Conservation (phyloP, 1,284 basidiomycete genomes). For the Microbotryum violaceum region DNA sequence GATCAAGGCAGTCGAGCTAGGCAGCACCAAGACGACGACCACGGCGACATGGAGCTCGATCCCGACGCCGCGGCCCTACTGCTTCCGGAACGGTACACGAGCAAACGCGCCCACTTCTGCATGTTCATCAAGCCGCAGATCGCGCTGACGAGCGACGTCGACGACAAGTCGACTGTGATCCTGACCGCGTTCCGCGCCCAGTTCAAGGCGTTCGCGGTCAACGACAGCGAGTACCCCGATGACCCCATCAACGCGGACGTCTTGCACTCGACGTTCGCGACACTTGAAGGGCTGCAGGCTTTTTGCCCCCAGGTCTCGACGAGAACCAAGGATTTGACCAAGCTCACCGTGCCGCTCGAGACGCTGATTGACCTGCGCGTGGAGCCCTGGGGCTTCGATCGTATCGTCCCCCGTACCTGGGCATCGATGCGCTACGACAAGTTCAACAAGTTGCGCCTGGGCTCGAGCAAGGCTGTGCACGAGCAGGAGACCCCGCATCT, state of each 20-base stretch:
- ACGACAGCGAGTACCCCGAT: constrained; percentile 68
- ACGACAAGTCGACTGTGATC: constrained; percentile 60
- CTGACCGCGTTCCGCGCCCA: constrained; percentile 76
- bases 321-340: constrained; percentile 37
- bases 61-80: constrained; percentile 33
- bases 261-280: constrained; percentile 71
- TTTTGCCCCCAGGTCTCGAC: constrained; percentile 60
- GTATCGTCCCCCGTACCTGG: constrained; percentile 81
- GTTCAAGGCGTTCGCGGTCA: constrained; percentile 69
- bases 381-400: constrained; percentile 74
- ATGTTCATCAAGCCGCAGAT: constrained; percentile 87
- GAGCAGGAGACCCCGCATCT: neutral
- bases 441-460: constrained; percentile 82
- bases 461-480: constrained; percentile 41
- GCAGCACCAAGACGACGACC: constrained; percentile 9
- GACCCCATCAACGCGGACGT: constrained; percentile 80
- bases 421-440: constrained; percentile 84
- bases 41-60: constrained; percentile 27
- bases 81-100: constrained; percentile 43
- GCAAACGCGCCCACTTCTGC: constrained; percentile 63
- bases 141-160: constrained; percentile 61
- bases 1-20: constrained; percentile 19
- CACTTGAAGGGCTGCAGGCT: constrained; percentile 71
- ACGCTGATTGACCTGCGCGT: constrained; percentile 76
- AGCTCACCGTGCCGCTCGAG: constrained; percentile 67